These are phyloP conservation scores for Buddleja alternifolia DNA, from an alignment of 257 asterid species.

Conservation along the genomic window DNA sequence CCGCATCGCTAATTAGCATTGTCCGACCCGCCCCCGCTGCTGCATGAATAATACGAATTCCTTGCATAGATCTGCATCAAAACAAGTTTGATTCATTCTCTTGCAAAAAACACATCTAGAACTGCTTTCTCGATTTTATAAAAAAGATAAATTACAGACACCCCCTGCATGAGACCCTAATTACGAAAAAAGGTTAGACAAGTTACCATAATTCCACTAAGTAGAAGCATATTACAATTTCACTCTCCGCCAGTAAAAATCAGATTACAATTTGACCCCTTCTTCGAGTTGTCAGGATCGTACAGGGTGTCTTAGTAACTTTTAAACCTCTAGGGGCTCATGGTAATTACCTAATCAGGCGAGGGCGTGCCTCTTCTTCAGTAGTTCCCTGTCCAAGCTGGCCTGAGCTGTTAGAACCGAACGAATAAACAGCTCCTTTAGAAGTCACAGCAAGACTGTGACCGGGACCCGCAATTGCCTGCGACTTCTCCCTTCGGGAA, in stretches of 20 bases:
- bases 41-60: slow-evolving; percentile 87
- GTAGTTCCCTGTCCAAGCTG: slow-evolving; percentile 95
- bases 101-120: not conserved
- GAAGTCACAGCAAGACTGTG: slow-evolving; percentile 92
- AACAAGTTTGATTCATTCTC: slow-evolving; percentile 37
- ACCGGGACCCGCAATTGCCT: slow-evolving; percentile 99
- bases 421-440: slow-evolving; percentile 81
- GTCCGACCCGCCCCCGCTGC: slow-evolving; percentile 94
- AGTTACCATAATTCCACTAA: too few species aligned
- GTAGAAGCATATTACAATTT: too few species aligned
- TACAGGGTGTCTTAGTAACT: too few species aligned
- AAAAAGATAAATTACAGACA: too few species aligned
- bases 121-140: slow-evolving; percentile 4
- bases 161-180: too few species aligned
- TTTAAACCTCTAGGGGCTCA: too few species aligned
- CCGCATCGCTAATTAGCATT: slow-evolving; percentile 83
- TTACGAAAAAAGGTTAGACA: too few species aligned
- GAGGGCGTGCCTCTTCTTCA: slow-evolving; percentile 77
- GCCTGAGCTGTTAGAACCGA: slow-evolving; percentile 90
- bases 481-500: slow-evolving; percentile 88
- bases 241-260: too few species aligned
- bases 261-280: too few species aligned
- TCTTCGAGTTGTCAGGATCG: too few species aligned
- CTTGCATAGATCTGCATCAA: slow-evolving; percentile 79
- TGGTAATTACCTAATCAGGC: slow-evolving; percentile 68